A percentile compares a stretch with the other conserved stretches of the same genome.
These are phyloP conservation scores for Trichoderma koningiopsis DNA, from an alignment of 2,329 filamentous ascomycete genomes.

Conservation along the genomic window DNA sequence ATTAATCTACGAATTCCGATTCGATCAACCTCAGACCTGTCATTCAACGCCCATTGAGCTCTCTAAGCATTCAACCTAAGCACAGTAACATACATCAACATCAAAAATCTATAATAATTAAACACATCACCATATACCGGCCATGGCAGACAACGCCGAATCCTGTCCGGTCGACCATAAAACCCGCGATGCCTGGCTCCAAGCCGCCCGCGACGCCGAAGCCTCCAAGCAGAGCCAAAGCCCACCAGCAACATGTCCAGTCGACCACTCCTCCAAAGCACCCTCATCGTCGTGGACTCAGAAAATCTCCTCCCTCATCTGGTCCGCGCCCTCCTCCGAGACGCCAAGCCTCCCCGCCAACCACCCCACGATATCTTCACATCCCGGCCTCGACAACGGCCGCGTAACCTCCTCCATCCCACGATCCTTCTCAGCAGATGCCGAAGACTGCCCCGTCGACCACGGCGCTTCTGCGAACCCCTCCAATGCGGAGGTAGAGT, in stretches of 20 bases:
- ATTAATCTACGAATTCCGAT: background rate
- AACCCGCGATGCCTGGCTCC: conserved; percentile 83
- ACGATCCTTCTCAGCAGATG: conserved; percentile 50
- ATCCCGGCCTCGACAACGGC: conserved; percentile 57
- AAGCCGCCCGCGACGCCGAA: conserved; percentile 61
- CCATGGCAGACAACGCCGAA: conserved; percentile 36
- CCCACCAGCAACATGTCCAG: conserved; percentile 37
- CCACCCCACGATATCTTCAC: conserved; percentile 20
- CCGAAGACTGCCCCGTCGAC: conserved; percentile 44
- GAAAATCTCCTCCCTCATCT: conserved; percentile 46
- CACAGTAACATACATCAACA: background rate
- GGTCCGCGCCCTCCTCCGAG: conserved; percentile 39
- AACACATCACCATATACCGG: background rate
- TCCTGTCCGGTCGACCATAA: conserved; percentile 87
- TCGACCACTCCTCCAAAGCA: conserved; percentile 35
- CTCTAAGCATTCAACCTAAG: background rate
- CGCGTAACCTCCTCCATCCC: conserved; percentile 82
- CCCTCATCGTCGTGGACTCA: conserved; percentile 47
- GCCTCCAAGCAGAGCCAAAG: conserved; percentile 31
- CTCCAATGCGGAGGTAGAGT: conserved; percentile 79
- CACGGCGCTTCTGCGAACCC: conserved; percentile 61
- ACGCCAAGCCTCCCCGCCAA: conserved; percentile 28
- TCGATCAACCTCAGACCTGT: background rate
- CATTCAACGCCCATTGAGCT: background rate
- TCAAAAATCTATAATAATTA: background rate